These are phyloP conservation scores for Fomitopsis serialis DNA, from an alignment of 768 basidiomycete species.

Conservation along the genomic window DNA sequence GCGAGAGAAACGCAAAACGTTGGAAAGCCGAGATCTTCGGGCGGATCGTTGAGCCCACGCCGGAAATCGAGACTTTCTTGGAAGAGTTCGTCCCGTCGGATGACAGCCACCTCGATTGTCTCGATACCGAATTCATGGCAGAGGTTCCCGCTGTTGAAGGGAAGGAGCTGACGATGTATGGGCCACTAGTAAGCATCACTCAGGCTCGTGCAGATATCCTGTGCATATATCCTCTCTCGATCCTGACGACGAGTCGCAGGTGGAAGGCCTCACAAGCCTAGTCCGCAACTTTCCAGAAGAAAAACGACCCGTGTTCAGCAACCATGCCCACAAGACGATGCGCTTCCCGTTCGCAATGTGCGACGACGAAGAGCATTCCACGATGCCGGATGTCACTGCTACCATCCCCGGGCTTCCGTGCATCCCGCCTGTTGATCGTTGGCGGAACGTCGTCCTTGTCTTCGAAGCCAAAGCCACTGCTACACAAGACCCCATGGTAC, in stretches of 20 bases:
- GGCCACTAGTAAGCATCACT: neutral
- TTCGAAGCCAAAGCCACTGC: constrained; percentile 2
- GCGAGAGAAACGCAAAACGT: too few relatives aligned
- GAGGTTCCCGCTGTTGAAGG: neutral
- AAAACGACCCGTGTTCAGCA: neutral
- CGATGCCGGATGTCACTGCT: constrained; percentile 1
- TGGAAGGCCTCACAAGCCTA: neutral
- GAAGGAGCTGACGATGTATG: neutral
- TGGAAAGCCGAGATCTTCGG: too few relatives aligned
- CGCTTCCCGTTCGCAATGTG: neutral
- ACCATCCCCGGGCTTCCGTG: neutral
- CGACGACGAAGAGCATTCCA: neutral
- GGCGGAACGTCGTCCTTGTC: constrained; percentile 5
- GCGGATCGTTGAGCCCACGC: too few relatives aligned
- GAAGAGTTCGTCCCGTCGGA: too few relatives aligned
- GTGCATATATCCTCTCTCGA: too few relatives aligned
- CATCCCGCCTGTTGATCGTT: neutral
- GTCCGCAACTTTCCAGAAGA: neutral
- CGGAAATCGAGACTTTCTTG: too few relatives aligned
- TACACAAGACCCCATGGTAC: neutral
- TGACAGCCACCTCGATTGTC: too few relatives aligned
- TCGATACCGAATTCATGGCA: too few relatives aligned
- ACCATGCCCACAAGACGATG: neutral
- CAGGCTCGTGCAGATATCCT: too few relatives aligned
- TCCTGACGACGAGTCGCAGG: neutral